phyloP scores from a whole-genome alignment of 352 stramenopile species.

The Pythium dissimile region DNA sequence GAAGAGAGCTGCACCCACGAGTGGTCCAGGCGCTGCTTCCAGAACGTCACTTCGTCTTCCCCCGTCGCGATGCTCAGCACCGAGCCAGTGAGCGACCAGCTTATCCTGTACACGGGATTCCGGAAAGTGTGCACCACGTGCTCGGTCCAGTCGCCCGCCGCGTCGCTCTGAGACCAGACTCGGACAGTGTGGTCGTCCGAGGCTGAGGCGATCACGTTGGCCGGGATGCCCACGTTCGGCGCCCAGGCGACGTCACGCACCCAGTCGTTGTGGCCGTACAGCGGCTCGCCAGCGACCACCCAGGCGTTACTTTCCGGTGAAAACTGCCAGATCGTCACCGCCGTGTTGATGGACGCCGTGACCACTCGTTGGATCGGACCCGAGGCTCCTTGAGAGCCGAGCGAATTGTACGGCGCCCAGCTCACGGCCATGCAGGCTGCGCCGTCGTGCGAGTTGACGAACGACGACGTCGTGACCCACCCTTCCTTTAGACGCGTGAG shows the following conservation, averaged over 20 bases:
- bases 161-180: constrained; percentile 75
- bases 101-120: constrained; percentile 76
- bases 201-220: constrained; percentile 73
- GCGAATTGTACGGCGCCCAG: constrained; percentile 85
- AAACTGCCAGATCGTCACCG: constrained; percentile 63
- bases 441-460: constrained; percentile 71
- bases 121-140: constrained; percentile 69
- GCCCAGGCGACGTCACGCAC: constrained; percentile 82
- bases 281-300: constrained; percentile 36
- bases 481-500: constrained; percentile 78
- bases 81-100: constrained; percentile 72
- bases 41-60: constrained; percentile 78
- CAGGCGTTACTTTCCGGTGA: constrained; percentile 34
- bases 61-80: constrained; percentile 62
- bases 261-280: constrained; percentile 78
- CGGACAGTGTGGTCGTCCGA: constrained; percentile 84
- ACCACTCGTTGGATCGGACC: constrained; percentile 73
- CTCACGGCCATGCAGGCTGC: constrained; percentile 76
- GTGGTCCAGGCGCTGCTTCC: constrained; percentile 63
- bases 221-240: constrained; percentile 78
- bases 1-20: constrained; percentile 74
- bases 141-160: constrained; percentile 51
- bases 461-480: constrained; percentile 75
- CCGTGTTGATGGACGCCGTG: constrained; percentile 62
- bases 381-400: constrained; percentile 64